Conservation (phyloP, 2,329 filamentous ascomycete genomes). For the Xylaria polymorpha region DNA sequence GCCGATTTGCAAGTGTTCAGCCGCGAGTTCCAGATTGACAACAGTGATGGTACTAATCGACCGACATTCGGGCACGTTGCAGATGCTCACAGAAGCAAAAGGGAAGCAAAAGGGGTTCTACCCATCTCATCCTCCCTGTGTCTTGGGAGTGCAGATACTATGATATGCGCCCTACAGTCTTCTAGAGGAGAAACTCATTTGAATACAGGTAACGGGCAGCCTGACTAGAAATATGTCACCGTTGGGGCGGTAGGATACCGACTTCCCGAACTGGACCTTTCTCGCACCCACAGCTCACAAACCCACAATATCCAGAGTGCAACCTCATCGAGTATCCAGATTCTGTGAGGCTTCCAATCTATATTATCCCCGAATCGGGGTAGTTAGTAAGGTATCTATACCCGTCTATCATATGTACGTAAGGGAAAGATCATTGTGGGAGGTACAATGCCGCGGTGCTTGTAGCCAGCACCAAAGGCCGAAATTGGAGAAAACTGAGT, state of each 20-base stretch:
- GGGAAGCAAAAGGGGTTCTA: not conserved
- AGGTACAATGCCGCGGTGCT: not conserved
- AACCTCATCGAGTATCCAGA: not conserved
- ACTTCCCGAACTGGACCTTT: slow-evolving; percentile 4
- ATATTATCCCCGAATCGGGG: not conserved
- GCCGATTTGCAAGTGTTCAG: slow-evolving; percentile 24
- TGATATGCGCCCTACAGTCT: not conserved
- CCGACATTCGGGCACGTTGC: not conserved
- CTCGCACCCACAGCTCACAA: not conserved
- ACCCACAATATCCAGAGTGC: not conserved
- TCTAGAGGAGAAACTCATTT: not conserved
- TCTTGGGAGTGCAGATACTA: not conserved
- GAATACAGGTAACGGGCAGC: not conserved
- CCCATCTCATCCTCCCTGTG: not conserved
- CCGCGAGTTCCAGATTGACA: slow-evolving; percentile 11
- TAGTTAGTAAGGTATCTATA: not conserved
- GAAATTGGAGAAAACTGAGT: not conserved
- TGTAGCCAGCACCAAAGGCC: not conserved
- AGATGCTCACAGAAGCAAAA: not conserved
- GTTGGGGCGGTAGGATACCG: slow-evolving; percentile 8
- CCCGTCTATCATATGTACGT: not conserved
- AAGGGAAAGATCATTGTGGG: not conserved
- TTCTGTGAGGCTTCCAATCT: not conserved
- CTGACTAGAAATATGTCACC: not conserved
- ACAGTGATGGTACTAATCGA: slow-evolving; percentile 1